Evolutionary conservation across 371 early-diverging fungal genomes (phyloP).

Genomic region (Rhizomucor pusillus): DNA sequence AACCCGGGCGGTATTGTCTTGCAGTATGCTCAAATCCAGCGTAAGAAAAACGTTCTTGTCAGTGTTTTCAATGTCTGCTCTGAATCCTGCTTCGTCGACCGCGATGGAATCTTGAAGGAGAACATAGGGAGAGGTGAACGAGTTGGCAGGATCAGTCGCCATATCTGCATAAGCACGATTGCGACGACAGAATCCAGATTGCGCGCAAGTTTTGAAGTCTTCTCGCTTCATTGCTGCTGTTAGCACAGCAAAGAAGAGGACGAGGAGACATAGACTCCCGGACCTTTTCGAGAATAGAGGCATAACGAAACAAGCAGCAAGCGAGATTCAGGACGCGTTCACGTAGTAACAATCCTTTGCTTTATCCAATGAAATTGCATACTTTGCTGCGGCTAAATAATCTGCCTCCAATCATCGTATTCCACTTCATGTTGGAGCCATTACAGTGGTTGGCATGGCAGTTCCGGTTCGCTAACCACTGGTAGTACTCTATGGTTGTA

Average conservation of each 20-base stretch:
- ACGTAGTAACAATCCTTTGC: too few species aligned
- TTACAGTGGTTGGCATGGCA: too few species aligned
- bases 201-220: conserved; percentile 90
- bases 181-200: conserved; percentile 87
- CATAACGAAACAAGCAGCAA: too few species aligned
- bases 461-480: too few species aligned
- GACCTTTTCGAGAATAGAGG: too few species aligned
- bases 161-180: conserved; percentile 85
- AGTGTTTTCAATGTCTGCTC: conserved; percentile 60
- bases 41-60: conserved; percentile 44
- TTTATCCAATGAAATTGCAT: too few species aligned
- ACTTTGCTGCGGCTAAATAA: too few species aligned
- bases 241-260: conserved; percentile 7
- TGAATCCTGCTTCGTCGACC: conserved; percentile 36
- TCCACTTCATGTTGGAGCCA: too few species aligned
- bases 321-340: too few species aligned
- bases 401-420: too few species aligned
- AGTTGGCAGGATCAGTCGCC: conserved; percentile 24
- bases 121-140: conserved; percentile 60
- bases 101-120: conserved; percentile 52
- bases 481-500: too few species aligned
- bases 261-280: not conserved
- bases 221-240: conserved; percentile 49
- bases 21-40: conserved; percentile 50
- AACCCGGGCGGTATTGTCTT: conserved; percentile 65